A percentile compares a stretch with the other conserved stretches of the same genome.
Conservation (phyloP, 208 protist genomes). For the Wallacemonas sp. region DNA sequence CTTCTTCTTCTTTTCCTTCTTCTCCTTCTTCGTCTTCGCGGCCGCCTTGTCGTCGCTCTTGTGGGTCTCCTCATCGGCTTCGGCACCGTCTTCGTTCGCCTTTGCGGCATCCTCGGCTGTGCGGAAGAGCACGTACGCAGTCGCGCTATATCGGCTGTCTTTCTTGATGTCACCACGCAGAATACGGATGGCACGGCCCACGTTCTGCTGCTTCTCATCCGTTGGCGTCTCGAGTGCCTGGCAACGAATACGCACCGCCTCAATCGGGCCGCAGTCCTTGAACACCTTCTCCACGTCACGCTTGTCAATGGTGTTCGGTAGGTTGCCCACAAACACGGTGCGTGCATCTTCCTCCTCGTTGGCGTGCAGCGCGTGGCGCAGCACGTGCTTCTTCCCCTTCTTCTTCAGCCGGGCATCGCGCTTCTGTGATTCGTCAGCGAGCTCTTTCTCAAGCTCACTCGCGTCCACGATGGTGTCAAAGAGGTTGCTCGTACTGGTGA, state of each 20-base stretch:
- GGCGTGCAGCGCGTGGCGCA: conserved; percentile 73
- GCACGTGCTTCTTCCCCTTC: conserved; percentile 49
- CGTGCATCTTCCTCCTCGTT: conserved; percentile 86
- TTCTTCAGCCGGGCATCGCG: conserved; percentile 29
- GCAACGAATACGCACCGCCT: conserved; percentile 71
- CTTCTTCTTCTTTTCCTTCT: neutral
- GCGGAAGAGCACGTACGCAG: conserved; percentile 86
- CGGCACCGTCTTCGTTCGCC: neutral
- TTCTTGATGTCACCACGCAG: conserved; percentile 85
- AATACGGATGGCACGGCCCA: conserved; percentile 78
- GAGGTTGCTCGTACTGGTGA: conserved; percentile 7
- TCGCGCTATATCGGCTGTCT: conserved; percentile 75
- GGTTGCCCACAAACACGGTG: conserved; percentile 90
- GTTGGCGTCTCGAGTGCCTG: conserved; percentile 53
- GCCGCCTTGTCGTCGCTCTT: neutral
- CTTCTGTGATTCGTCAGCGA: conserved; percentile 24
- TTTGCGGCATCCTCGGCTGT: neutral
- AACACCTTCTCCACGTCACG: conserved; percentile 76
- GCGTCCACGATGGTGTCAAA: conserved; percentile 55
- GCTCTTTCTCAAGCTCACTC: conserved; percentile 25
- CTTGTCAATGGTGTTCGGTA: conserved; percentile 79
- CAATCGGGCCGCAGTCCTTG: conserved; percentile 74
- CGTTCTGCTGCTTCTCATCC: conserved; percentile 30
- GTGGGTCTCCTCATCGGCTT: too few species aligned
- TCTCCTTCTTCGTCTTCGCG: conserved; percentile 10